These are phyloP conservation scores for Phytopythium helicoides DNA, from an alignment of 352 stramenopile species.

Conservation along the genomic window DNA sequence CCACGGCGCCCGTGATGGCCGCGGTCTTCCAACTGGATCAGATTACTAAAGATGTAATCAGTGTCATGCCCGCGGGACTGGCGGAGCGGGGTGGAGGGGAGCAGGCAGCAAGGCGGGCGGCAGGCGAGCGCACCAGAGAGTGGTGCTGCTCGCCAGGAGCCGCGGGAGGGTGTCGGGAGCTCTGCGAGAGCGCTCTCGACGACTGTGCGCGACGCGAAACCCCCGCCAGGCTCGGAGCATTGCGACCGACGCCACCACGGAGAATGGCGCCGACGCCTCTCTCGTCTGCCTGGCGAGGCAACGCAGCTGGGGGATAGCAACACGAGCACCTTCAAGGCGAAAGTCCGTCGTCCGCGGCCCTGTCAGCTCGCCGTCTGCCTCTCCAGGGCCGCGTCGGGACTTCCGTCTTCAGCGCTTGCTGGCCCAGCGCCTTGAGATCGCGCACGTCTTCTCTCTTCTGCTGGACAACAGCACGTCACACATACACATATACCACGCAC, in stretches of 20 bases:
- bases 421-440: neutral
- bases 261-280: too few species aligned
- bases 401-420: neutral
- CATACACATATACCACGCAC: neutral
- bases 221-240: too few species aligned
- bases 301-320: too few species aligned
- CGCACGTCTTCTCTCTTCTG: slow-evolving; percentile 2
- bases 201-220: too few species aligned
- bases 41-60: slow-evolving; percentile 81
- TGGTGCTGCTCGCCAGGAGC: neutral
- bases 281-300: too few species aligned
- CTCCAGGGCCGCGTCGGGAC: neutral
- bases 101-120: neutral
- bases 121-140: neutral
- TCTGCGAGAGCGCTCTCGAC: too few species aligned
- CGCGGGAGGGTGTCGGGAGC: too few species aligned
- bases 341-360: neutral
- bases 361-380: slow-evolving; percentile 5
- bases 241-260: too few species aligned
- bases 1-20: too few species aligned
- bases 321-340: neutral
- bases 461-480: neutral
- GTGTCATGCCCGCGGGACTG: slow-evolving; percentile 31
- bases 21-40: too few species aligned
- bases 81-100: neutral